Conservation (phyloP, 192 early-diverging fungal genomes). For the Coemansia biformis region DNA sequence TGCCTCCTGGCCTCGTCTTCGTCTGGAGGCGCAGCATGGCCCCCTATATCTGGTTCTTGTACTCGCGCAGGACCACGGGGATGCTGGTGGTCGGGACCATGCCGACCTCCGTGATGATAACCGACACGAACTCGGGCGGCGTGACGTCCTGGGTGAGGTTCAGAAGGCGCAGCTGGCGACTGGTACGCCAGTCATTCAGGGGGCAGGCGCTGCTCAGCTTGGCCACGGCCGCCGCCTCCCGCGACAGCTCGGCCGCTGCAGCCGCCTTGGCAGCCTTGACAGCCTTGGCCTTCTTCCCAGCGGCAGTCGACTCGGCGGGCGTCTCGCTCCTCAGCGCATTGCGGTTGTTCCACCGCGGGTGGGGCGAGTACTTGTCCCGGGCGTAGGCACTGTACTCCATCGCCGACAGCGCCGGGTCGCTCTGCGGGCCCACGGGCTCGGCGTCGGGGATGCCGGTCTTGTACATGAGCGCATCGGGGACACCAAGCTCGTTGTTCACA, state of each 20-base stretch:
- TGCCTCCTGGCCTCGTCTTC: too few relatives aligned
- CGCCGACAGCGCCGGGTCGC: slow-evolving; percentile 21
- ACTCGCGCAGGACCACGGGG: slow-evolving; percentile 63
- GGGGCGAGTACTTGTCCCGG: slow-evolving; percentile 47
- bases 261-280: slow-evolving; percentile 6
- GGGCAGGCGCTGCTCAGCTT: slow-evolving; percentile 22
- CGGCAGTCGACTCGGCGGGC: slow-evolving; percentile 3
- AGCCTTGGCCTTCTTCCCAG: slow-evolving; percentile 20
- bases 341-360: slow-evolving; percentile 47
- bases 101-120: slow-evolving; percentile 89
- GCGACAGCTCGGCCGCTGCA: slow-evolving; percentile 14
- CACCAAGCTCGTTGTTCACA: slow-evolving; percentile 93
- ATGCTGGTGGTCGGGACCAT: slow-evolving; percentile 86
- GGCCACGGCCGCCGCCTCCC: slow-evolving; percentile 22
- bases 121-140: slow-evolving; percentile 85
- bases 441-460: slow-evolving; percentile 36
- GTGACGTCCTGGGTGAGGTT: slow-evolving; percentile 94
- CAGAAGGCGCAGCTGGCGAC: slow-evolving; percentile 72
- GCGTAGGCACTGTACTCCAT: slow-evolving; percentile 53
- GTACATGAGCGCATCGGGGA: slow-evolving; percentile 78
- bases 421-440: slow-evolving; percentile 36
- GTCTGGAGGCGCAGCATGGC: too few relatives aligned
- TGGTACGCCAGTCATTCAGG: slow-evolving; percentile 69
- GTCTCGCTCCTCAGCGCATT: slow-evolving; percentile 7
- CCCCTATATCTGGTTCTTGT: slow-evolving; percentile 29